These are phyloP conservation scores for Rachicladosporium sp. DNA, from an alignment of 2,329 filamentous ascomycete species.

Conservation along the genomic window DNA sequence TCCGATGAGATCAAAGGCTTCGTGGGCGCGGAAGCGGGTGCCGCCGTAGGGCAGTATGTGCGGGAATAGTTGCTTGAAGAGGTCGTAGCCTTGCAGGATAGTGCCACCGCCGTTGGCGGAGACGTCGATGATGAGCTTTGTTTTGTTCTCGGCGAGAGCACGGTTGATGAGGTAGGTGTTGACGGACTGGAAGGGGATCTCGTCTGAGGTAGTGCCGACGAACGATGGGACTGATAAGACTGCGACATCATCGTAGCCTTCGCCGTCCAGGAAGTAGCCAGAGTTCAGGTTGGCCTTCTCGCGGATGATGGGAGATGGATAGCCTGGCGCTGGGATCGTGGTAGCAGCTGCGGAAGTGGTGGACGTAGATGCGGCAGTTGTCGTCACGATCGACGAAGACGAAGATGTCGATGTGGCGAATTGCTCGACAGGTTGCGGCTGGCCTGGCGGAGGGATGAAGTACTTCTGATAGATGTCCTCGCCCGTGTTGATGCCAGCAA, in stretches of 20 bases:
- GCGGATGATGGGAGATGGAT: conserved; percentile 29
- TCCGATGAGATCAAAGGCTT: conserved; percentile 34
- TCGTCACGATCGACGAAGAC: conserved; percentile 5
- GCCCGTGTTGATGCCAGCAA: conserved; percentile 30
- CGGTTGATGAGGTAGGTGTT: conserved; percentile 30
- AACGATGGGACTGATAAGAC: conserved; percentile 35
- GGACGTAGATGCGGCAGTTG: conserved; percentile 6
- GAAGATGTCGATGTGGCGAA: conserved; percentile 9
- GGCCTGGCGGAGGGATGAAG: conserved; percentile 13
- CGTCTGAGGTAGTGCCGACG: conserved; percentile 19
- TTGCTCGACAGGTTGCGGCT: conserved; percentile 14
- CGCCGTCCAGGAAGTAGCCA: conserved; percentile 34
- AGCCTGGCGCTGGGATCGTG: conserved; percentile 28
- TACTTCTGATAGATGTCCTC: conserved; percentile 29
- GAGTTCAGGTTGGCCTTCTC: conserved; percentile 32
- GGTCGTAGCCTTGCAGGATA: conserved; percentile 48
- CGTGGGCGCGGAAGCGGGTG: conserved; percentile 39
- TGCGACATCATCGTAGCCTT: conserved; percentile 33
- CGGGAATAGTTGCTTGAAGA: conserved; percentile 48
- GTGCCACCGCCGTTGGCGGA: conserved; percentile 47
- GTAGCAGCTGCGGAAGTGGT: conserved; percentile 10
- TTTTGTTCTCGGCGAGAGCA: conserved; percentile 40
- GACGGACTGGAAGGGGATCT: conserved; percentile 28
- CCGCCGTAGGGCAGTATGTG: conserved; percentile 37
- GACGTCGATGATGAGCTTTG: conserved; percentile 48